Evolutionary conservation across 371 early-diverging fungal species (phyloP), one percentile per base, ranked within the genome.

Genomic region (Actinomortierella ambigua): DNA sequence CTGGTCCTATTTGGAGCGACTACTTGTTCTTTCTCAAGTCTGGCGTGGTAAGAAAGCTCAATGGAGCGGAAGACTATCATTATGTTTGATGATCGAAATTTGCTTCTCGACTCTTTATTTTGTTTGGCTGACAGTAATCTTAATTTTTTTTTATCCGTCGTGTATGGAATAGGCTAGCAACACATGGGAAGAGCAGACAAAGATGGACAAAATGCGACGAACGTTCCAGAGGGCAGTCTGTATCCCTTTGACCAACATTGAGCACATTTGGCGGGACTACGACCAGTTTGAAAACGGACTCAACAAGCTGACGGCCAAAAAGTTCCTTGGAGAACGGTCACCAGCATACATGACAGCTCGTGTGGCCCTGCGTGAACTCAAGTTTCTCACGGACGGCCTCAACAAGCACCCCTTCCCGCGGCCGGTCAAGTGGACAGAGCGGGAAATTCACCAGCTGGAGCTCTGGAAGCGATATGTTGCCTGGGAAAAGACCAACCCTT

Each of bases 201-300:
- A 90, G 68, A 91, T 90, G 90, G 93, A 92, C 50, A 79, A 81
- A n/a, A 85, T 95, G 81, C 91, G 96, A 51, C 83, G 90, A 39
- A 85, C 91, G 11, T 98, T 88, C 65, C 94, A 95, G 61, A 84
- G 85, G 40, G 98, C 96, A 4, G 85, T 96, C 4, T 77, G 87
- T 13, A 93, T 95, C 26, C 98, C 98, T 0, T 63, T 95, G 44
- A 79, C 85, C 55, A 90, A 93, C 53, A 84, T 97, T 6, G 98
- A 97, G 55, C 85, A 88, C 56, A 83, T 98, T 9, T 98, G 98
- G 98, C 93, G 93, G 53, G 92, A 95, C 48, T 98, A 95, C 71
- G 98, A 98, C 77, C 78, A 85, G 42, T 97, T 93, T 85, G 98
- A 98, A 75, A 95, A 93, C 64, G 82, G 80, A 13, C 77, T 96